Evolutionary conservation across 169 alveolate genomes (phyloP).

Genomic region (Amoebophrya sp.): DNA sequence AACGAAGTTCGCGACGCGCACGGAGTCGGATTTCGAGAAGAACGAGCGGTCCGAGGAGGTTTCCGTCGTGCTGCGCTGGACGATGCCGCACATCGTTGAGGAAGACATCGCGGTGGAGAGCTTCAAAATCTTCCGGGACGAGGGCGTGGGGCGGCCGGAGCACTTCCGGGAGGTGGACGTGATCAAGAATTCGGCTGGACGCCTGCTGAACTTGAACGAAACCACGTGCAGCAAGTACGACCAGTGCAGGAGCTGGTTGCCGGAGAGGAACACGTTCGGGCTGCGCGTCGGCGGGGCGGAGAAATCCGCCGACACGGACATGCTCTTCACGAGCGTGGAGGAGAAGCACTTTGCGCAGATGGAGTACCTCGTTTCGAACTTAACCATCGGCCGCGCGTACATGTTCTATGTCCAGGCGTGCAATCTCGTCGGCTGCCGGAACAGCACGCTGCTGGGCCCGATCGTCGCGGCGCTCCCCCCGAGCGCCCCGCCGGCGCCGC

Average conservation of each 20-base stretch:
- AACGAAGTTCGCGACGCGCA: background rate
- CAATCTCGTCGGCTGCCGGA: background rate
- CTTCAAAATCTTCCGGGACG: background rate
- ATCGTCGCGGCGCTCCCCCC: background rate
- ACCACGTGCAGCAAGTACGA: background rate
- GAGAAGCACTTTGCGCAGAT: background rate
- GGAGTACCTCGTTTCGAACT: background rate
- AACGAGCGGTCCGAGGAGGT: background rate
- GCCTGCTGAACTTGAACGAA: background rate
- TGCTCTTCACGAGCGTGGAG: background rate
- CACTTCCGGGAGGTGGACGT: background rate
- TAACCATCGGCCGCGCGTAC: background rate
- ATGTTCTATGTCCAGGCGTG: background rate
- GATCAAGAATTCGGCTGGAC: background rate
- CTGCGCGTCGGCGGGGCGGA: background rate
- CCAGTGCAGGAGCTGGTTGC: background rate
- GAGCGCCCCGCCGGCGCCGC: background rate
- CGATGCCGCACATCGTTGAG: background rate
- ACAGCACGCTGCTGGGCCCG: background rate
- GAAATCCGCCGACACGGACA: background rate
- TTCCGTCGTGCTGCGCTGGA: background rate
- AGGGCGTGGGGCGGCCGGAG: background rate
- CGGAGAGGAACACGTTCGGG: background rate
- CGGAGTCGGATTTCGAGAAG: background rate
- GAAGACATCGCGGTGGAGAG: background rate